Evolutionary conservation across 31 red algal species (phyloP), one percentile per base, ranked within the genome.

Genomic region (Bonnemaisonia californica): DNA sequence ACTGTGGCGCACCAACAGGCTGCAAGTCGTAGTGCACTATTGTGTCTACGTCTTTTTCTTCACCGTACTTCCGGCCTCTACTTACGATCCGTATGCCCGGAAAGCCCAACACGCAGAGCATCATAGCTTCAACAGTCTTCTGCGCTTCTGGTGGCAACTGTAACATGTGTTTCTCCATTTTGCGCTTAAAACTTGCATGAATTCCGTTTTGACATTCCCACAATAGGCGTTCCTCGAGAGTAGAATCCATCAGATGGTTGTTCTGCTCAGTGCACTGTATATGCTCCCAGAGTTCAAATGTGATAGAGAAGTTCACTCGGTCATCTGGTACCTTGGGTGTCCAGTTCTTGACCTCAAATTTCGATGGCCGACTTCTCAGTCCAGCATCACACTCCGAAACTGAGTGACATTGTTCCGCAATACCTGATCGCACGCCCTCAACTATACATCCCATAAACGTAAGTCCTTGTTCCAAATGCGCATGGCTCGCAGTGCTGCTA

Each of bases 161-260:
- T 35, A 32, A 21, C 19, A 31, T 54, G 35, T 57, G 3, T 77
- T 77, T 45, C 39, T 24, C 54, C 74, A 77, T 39, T 0, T 36
- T 12, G 30, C 35, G 54, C 16, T 75, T 29, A 0, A 81, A 23
- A 57, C 19, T 22, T 32, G 37, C 31, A n/a, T 58, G 22, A 30
- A 78, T 36, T 5, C 86, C 86, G 68, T 81, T 89, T 41, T 89
- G 86, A 39, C 86, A 89, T 69, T 89, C 86, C 86, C 86, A 89
- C 40, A 89, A 63, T 5, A 89, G 60, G 31, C 86, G 86, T 76
- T 89, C 86, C 41, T 82, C 39, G 35, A 89, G 22, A 2, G 86
- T 82, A 2, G 86, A 89, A 74, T 89, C 77, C 56, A 89, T 72
- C 8, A 39, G 66, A 39, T 22, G 19, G 4, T 29, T 18, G 39